Base-by-base conservation (phyloP, 129 eudicot species). In the Scalesia atractyloides region DNA sequence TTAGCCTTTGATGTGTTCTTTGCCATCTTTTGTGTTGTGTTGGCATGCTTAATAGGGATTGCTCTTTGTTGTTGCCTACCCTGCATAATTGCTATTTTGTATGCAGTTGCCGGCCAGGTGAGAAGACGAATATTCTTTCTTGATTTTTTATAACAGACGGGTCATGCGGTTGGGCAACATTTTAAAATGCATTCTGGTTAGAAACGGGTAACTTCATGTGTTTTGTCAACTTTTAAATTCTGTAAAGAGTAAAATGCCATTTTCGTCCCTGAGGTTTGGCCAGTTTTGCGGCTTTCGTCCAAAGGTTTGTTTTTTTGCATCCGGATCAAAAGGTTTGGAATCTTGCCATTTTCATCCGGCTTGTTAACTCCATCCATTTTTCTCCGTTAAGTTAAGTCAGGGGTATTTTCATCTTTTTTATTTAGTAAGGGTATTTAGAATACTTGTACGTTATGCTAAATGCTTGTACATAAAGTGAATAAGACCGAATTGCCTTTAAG, bases 21-120 rank as follows among this genome's bases (percentile, higher is more conserved):
- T 79, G 98, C 98, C 70, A 84, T 93, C 76, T 93, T 93, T 66
- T 93, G 98, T 79, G 90, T 93, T 79, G 91, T 86, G 72, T 81
- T 93, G 85, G 98, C 97, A 60, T 93, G 96, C 73, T 84, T 93
- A 62, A 93, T 93, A 36, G 97, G 98, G 73, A 82, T 93, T 68
- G 98, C 98, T 61, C 92, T 93, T 52, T 93, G 98, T 72, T 93
- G 98, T 92, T 93, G 98, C 84, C 81, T 93, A 70, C 97, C 97
- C 57, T 93, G 98, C 87, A 93, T 93, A 71, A 93, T 93, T 77
- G 98, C 98, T 60, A 84, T 93, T 68, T 87, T 93, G 61, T 93
- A 93, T 81, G 90, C 98, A 24, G 85, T 93, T 83, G 96, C 92
- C 2, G 98, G 98, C 78, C 97, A 93, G 90, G 98, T 90, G 79